Base-by-base conservation (phyloP, 1,284 basidiomycete species). In the Irpex sp. region DNA sequence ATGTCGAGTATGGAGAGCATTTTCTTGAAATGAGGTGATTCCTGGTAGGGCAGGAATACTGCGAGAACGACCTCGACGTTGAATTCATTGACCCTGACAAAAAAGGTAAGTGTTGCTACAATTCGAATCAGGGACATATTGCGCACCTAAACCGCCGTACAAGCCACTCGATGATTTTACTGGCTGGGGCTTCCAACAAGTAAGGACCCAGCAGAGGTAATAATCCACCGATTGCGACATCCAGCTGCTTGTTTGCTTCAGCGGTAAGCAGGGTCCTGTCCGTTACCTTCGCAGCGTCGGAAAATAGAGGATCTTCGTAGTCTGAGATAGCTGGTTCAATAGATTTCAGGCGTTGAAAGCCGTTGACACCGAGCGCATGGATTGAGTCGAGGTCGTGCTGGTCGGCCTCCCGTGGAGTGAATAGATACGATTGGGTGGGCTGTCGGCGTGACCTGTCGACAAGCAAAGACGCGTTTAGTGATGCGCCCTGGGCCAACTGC, bases 91-190 rank as follows among this genome's bases (percentile, higher is more conserved):
- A 98, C 87, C 71, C 96, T 97, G 70, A 21, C 49, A 21, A 31
- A 4, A 19, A 46, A 33, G 7, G 3, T 50, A 2, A 49, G n/a
- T 15, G 8, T 8, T 33, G 17, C 36, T 57, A n/a, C 2, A 1
- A n/a, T 31, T 17, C 2, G 4, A 7, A 58, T 51, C 9, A 15
- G 19, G 0, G 57, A 54, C 35, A 36, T 5, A 26, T 35, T 13
- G 69, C 87, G 63, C 68, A 93, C 94, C 94, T 88, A 77, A 98
- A 98, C 62, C 95, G 82, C 67, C 94, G 81, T 3, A 99, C 93
- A 26, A 99, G 85, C 97, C 97, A 99, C 74, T 99, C 97, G 37
- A 99, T 73, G n/a, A 93, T 86, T 75, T 93, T 95, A 47, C 89
- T 90, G 0, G 93, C 86, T 1, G 94, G 91, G 61, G 87, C 82